Evolutionary conservation across 345 rosid species (phyloP).

Genomic region (Raphanus sativus): DNA sequence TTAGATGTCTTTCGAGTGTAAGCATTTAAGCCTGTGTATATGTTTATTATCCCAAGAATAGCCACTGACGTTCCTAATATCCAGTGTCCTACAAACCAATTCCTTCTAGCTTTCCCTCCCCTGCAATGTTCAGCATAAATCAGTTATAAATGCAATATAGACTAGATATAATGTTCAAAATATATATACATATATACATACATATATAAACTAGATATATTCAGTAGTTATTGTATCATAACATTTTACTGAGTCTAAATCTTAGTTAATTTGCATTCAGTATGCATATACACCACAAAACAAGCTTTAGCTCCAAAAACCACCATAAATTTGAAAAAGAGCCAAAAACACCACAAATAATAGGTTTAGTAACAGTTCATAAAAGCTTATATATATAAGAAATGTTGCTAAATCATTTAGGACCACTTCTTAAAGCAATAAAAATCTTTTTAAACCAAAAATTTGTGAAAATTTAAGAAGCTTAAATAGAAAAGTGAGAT

Average conservation of each 20-base stretch:
- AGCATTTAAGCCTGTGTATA: constrained; percentile 80
- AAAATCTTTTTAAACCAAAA: not conserved
- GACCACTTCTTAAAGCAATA: not conserved
- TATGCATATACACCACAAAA: not conserved
- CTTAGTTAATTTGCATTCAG: not conserved
- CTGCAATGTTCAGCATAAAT: constrained; percentile 38
- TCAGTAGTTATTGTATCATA: not conserved
- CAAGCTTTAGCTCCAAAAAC: not conserved
- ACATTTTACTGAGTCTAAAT: not conserved
- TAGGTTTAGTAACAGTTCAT: not conserved
- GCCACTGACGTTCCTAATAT: constrained; percentile 60
- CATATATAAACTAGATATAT: not conserved
- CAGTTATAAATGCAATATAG: not conserved
- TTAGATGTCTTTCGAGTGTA: constrained; percentile 58
- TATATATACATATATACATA: too few species aligned
- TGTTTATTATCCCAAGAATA: constrained; percentile 66
- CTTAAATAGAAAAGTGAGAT: not conserved
- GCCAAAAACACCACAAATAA: not conserved
- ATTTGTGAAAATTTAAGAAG: not conserved
- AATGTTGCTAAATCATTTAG: not conserved
- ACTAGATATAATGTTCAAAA: not conserved
- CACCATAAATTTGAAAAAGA: not conserved
- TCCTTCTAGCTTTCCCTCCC: constrained; percentile 60
- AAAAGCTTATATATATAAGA: not conserved
- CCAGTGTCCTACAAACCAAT: constrained; percentile 85